These are phyloP conservation scores for Fragaria vesca DNA, from an alignment of 306 rosid genomes.

Conservation along the genomic window DNA sequence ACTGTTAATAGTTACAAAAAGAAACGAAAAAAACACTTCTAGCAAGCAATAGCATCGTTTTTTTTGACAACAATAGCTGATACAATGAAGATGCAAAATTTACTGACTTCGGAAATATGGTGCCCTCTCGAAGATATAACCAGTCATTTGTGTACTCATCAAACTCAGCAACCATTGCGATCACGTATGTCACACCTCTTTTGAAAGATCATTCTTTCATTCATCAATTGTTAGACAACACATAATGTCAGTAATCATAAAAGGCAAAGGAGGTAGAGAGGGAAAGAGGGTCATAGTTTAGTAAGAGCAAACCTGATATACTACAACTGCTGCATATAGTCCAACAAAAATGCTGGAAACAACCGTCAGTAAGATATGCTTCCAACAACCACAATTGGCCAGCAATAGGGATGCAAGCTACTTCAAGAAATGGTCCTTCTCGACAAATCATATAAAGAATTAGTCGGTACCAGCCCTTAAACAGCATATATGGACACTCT, in stretches of 20 bases:
- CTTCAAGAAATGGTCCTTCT: constrained; percentile 91
- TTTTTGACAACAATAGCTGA: neutral
- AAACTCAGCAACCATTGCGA: constrained; percentile 90
- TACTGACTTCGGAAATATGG: constrained; percentile 66
- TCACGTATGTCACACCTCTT: constrained; percentile 66
- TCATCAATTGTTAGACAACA: constrained; percentile 24
- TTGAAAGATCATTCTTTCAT: constrained; percentile 78
- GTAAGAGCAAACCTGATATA: constrained; percentile 63
- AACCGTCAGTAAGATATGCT: constrained; percentile 59
- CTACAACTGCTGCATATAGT: constrained; percentile 67
- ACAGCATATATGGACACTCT: constrained; percentile 77
- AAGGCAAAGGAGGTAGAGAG: neutral
- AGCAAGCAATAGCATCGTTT: neutral
- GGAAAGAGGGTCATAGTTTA: neutral
- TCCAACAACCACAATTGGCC: constrained; percentile 80
- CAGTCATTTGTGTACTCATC: constrained; percentile 88
- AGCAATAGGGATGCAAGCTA: constrained; percentile 84
- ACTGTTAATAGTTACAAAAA: constrained; percentile 22
- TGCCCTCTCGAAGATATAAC: constrained; percentile 85
- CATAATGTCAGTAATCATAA: constrained; percentile 19
- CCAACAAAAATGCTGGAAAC: constrained; percentile 69
- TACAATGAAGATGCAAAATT: constrained; percentile 19
- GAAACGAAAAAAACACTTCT: neutral
- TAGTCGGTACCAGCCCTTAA: constrained; percentile 78
- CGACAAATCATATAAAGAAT: constrained; percentile 67